A percentile compares a stretch with the other conserved stretches of the same genome.
phyloP scores from a whole-genome alignment of 176 grass and related monocot genomes.

The Musa acuminata region DNA sequence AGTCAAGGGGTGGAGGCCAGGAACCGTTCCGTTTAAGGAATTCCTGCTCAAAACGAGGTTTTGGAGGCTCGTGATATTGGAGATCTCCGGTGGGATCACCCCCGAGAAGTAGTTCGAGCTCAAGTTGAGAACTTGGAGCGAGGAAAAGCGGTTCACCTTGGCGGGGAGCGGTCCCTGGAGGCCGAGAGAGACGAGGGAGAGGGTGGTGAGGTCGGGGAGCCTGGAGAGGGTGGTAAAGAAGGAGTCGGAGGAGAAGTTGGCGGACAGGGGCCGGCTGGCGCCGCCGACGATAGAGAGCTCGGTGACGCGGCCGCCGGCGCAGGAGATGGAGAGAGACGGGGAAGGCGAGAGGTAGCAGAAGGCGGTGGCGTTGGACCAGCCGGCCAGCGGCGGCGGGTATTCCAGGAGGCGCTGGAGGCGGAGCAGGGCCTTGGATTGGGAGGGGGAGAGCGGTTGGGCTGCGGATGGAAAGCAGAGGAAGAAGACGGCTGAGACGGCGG shows the following conservation, averaged over 20 bases:
- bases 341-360: constrained; percentile 46
- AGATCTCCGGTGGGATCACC: constrained; percentile 34
- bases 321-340: constrained; percentile 33
- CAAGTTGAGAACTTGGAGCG: constrained; percentile 56
- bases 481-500: not conserved
- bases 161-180: constrained; percentile 53
- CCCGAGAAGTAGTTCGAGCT: constrained; percentile 66
- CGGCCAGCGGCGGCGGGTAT: constrained; percentile 29
- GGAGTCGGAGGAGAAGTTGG: constrained; percentile 63
- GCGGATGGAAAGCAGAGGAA: constrained; percentile 15
- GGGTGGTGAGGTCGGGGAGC: constrained; percentile 30
- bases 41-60: constrained; percentile 59
- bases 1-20: constrained; percentile 36
- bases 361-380: constrained; percentile 22
- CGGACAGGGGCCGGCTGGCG: constrained; percentile 25
- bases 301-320: constrained; percentile 43
- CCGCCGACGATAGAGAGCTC: constrained; percentile 40
- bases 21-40: constrained; percentile 50
- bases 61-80: constrained; percentile 45
- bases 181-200: constrained; percentile 61
- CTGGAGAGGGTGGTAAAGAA: constrained; percentile 74
- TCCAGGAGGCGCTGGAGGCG: constrained; percentile 38
- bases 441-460: constrained; percentile 42
- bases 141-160: constrained; percentile 56
- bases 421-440: constrained; percentile 60